These are phyloP conservation scores for Penicillium hesseltinei DNA, from an alignment of 2,329 filamentous ascomycete species.

Conservation along the genomic window DNA sequence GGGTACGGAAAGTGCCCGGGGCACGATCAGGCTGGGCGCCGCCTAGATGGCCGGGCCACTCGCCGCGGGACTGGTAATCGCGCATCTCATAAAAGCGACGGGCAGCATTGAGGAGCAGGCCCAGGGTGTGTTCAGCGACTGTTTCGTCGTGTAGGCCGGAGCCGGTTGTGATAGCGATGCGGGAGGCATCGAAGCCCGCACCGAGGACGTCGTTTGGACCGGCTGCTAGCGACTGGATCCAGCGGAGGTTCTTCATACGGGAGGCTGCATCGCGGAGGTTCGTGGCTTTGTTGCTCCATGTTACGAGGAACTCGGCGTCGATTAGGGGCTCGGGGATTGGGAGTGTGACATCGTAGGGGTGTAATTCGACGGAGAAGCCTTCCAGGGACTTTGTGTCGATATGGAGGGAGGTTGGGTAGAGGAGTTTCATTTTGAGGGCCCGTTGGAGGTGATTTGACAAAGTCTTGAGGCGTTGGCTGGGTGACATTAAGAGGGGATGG, in stretches of 20 bases:
- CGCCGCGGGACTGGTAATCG: conserved; percentile 56
- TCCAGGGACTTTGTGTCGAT: conserved; percentile 57
- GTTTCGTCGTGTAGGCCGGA: conserved; percentile 64
- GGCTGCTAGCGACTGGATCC: conserved; percentile 66
- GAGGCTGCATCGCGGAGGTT: conserved; percentile 60
- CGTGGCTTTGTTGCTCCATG: conserved; percentile 59
- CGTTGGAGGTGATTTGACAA: not conserved
- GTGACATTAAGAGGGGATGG: conserved; percentile 4
- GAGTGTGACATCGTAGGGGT: conserved; percentile 59
- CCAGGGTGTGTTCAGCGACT: conserved; percentile 64
- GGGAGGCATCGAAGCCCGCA: conserved; percentile 58
- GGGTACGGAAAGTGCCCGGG: conserved; percentile 56
- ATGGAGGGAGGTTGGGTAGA: conserved; percentile 63
- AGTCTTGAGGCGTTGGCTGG: not conserved
- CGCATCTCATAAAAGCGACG: conserved; percentile 58
- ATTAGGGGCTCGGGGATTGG: conserved; percentile 56
- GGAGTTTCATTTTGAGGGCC: conserved; percentile 53
- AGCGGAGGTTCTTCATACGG: conserved; percentile 57
- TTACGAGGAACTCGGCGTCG: conserved; percentile 62
- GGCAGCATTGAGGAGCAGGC: conserved; percentile 45
- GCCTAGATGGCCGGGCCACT: conserved; percentile 63
- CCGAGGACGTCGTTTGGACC: conserved; percentile 64
- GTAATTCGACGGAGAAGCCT: conserved; percentile 58
- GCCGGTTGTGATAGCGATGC: conserved; percentile 58
- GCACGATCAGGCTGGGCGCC: conserved; percentile 51